A percentile compares a stretch with the other conserved stretches of the same genome.
Conservation (phyloP, 495 filamentous ascomycete genomes). For the Sporormia fimetaria region DNA sequence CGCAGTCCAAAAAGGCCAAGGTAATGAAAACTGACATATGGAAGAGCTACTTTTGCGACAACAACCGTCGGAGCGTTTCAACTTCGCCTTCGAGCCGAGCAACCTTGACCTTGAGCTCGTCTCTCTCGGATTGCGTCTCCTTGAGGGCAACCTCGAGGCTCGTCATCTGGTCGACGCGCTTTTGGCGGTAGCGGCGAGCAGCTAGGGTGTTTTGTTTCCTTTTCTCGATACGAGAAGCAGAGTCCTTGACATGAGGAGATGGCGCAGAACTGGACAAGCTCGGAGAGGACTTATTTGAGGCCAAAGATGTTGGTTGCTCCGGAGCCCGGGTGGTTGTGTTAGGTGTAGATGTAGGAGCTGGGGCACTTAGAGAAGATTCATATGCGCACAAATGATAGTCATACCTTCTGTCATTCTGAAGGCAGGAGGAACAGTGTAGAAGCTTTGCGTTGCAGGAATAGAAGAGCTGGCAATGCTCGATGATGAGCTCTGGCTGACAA, state of each 20-base stretch:
- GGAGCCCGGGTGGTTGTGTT: too few relatives aligned
- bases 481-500: too few relatives aligned
- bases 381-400: too few relatives aligned
- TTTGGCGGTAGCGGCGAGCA: constrained; percentile 32
- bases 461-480: too few relatives aligned
- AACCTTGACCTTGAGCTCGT: constrained; percentile 18
- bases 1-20: neutral
- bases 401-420: too few relatives aligned
- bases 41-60: constrained; percentile 4
- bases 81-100: constrained; percentile 24
- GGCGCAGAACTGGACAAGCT: constrained; percentile 11
- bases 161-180: constrained; percentile 30
- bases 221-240: constrained; percentile 24
- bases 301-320: too few relatives aligned
- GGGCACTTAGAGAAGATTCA: too few relatives aligned
- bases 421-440: too few relatives aligned
- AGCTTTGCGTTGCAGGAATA: too few relatives aligned
- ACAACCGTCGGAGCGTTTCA: constrained; percentile 18
- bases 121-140: constrained; percentile 18
- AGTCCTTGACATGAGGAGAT: neutral
- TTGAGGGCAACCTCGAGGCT: constrained; percentile 28
- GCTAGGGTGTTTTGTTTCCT: constrained; percentile 30
- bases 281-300: constrained; percentile 10
- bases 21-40: neutral
- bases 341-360: too few relatives aligned